These are phyloP conservation scores for Tetrastigma voinierianum DNA, from an alignment of 164 flowering plant species.

Conservation along the genomic window DNA sequence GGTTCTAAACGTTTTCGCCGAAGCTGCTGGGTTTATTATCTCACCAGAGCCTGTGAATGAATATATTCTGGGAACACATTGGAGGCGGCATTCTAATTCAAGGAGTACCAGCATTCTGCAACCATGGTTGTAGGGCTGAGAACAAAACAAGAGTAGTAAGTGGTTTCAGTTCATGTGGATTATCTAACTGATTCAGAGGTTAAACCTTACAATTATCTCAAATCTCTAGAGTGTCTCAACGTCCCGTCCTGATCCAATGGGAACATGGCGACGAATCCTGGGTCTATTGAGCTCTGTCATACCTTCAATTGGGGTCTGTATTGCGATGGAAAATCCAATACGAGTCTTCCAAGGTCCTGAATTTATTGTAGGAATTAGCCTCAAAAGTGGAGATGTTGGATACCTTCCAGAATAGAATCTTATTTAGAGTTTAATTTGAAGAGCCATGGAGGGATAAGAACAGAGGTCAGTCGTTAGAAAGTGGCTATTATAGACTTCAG, in stretches of 20 bases:
- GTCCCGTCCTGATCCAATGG: constrained; percentile 51
- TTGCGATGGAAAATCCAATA: constrained; percentile 50
- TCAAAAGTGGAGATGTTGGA: constrained; percentile 28
- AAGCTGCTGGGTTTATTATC: too few relatives aligned
- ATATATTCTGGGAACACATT: not conserved
- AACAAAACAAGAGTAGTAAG: constrained; percentile 33
- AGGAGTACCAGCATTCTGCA: constrained; percentile 4
- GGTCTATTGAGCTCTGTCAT: constrained; percentile 36
- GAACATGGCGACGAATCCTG: constrained; percentile 43
- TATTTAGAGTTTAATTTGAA: constrained; percentile 40
- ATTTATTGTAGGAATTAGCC: constrained; percentile 26
- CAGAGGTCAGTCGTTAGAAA: constrained; percentile 41
- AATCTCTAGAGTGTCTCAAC: constrained; percentile 43
- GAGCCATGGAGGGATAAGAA: constrained; percentile 48
- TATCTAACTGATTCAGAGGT: constrained; percentile 37
- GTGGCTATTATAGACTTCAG: constrained; percentile 42
- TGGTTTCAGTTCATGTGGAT: constrained; percentile 24
- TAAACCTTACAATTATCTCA: constrained; percentile 54
- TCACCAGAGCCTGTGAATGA: not conserved
- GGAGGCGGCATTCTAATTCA: not conserved
- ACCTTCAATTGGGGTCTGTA: constrained; percentile 38
- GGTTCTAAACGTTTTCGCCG: not conserved
- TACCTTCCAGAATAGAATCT: constrained; percentile 37
- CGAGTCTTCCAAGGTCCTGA: constrained; percentile 35
- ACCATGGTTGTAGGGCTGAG: constrained; percentile 36